These are phyloP conservation scores for Catharanthus roseus DNA, from an alignment of 257 asterid species.

Conservation along the genomic window DNA sequence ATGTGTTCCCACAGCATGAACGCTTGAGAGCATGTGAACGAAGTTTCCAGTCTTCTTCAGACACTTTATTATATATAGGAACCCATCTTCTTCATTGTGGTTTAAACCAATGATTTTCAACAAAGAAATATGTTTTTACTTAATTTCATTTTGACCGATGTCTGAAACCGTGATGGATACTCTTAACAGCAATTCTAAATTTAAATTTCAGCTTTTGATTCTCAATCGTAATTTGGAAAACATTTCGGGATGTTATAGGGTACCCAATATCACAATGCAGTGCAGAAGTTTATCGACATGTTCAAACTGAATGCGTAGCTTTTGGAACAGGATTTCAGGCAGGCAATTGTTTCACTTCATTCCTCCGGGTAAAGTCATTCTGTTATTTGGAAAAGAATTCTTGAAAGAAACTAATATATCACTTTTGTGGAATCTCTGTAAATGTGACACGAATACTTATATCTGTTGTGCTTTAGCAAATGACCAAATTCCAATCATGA, in stretches of 20 bases:
- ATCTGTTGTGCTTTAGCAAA: neutral
- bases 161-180: neutral
- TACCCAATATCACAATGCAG: conserved; percentile 85
- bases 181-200: neutral
- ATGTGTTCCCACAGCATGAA: conserved; percentile 1
- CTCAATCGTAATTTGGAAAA: too few relatives aligned
- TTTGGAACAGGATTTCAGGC: neutral
- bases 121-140: neutral
- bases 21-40: conserved; percentile 4
- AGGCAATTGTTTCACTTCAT: neutral
- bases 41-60: conserved; percentile 4
- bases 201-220: neutral
- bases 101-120: neutral
- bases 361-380: neutral
- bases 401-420: too few relatives aligned
- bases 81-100: conserved; percentile 8
- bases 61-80: conserved; percentile 3
- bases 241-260: too few relatives aligned
- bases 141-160: neutral
- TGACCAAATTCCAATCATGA: neutral
- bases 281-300: conserved; percentile 78
- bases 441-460: neutral
- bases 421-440: neutral
- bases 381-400: too few relatives aligned
- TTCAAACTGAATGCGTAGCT: conserved; percentile 69